phyloP scores from a whole-genome alignment of 805 yeast species.

The Wickerhamiella kurtzmanii region DNA sequence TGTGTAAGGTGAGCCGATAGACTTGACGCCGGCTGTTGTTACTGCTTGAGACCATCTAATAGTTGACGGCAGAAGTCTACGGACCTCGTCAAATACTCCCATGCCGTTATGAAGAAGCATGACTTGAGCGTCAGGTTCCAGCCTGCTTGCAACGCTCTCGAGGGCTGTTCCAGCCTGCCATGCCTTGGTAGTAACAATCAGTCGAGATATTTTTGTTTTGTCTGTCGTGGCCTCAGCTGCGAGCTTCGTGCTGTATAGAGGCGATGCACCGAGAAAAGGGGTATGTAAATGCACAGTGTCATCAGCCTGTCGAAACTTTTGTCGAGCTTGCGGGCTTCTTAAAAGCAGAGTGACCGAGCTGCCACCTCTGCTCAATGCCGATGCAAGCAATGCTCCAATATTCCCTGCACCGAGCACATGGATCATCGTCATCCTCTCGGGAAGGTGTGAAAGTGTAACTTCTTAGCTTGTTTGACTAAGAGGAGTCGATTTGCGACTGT shows the following conservation, averaged over 20 bases:
- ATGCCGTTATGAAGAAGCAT: slow-evolving; percentile 75
- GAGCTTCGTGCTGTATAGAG: slow-evolving; percentile 13
- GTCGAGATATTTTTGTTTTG: slow-evolving; percentile 31
- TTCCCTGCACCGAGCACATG: slow-evolving; percentile 41
- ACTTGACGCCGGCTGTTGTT: slow-evolving; percentile 71
- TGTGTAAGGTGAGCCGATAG: slow-evolving; percentile 30
- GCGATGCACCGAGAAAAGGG: slow-evolving; percentile 29
- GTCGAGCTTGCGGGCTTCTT: slow-evolving; percentile 31
- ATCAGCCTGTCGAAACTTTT: slow-evolving; percentile 26
- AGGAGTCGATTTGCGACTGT: no score
- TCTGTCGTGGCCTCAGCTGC: slow-evolving; percentile 14
- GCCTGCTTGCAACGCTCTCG: slow-evolving; percentile 35
- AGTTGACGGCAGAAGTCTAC: slow-evolving; percentile 39
- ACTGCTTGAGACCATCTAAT: slow-evolving; percentile 52
- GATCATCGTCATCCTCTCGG: slow-evolving; percentile 8
- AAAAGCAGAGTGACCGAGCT: slow-evolving; percentile 31
- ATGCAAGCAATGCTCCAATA: slow-evolving; percentile 39
- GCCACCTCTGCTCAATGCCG: slow-evolving; percentile 32
- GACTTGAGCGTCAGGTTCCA: slow-evolving; percentile 40
- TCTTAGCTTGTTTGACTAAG: no score
- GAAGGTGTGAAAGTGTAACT: neutral
- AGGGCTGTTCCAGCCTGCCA: slow-evolving; percentile 58
- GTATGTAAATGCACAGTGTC: slow-evolving; percentile 6
- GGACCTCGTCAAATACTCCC: slow-evolving; percentile 49
- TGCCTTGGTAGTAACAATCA: slow-evolving; percentile 71